These are phyloP conservation scores for Xylaria sp. DNA, from an alignment of 2,329 filamentous ascomycete genomes.

Conservation along the genomic window DNA sequence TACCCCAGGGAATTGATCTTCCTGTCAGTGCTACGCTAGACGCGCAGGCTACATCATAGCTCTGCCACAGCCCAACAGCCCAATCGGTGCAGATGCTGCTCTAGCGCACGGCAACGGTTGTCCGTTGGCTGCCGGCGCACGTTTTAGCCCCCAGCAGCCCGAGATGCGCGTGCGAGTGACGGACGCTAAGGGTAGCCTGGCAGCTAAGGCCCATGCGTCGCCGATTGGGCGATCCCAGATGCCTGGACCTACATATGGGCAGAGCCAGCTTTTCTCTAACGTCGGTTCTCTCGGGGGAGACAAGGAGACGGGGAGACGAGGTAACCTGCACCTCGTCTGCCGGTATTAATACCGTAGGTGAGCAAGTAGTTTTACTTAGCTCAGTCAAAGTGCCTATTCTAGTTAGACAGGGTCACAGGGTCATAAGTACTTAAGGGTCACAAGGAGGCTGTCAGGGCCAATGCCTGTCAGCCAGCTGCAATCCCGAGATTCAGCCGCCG, in stretches of 20 bases:
- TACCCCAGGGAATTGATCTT: too few relatives aligned
- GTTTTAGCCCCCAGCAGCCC: not conserved
- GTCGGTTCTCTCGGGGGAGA: too few relatives aligned
- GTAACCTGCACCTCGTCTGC: too few relatives aligned
- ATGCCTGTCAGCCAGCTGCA: not conserved
- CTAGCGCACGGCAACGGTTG: constrained; percentile 25
- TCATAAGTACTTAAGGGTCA: too few relatives aligned
- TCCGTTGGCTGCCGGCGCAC: constrained; percentile 8
- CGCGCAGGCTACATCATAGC: constrained; percentile 14
- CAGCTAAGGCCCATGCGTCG: not conserved
- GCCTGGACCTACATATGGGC: not conserved
- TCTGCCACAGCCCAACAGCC: not conserved
- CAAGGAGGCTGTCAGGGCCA: too few relatives aligned
- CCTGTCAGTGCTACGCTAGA: not conserved
- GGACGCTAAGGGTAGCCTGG: not conserved
- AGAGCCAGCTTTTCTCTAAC: not conserved
- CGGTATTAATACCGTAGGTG: too few relatives aligned
- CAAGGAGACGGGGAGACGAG: too few relatives aligned
- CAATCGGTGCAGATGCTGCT: constrained; percentile 14
- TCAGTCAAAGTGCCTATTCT: too few relatives aligned
- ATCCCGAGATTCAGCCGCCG: constrained; percentile 1
- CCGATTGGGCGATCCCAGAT: not conserved
- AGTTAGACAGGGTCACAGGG: too few relatives aligned
- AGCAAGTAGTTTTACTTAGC: too few relatives aligned
- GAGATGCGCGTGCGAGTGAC: not conserved